Evolutionary conservation across 257 asterid genomes (phyloP), one percentile per base, ranked within the genome.

Genomic region (Solanum okadae): DNA sequence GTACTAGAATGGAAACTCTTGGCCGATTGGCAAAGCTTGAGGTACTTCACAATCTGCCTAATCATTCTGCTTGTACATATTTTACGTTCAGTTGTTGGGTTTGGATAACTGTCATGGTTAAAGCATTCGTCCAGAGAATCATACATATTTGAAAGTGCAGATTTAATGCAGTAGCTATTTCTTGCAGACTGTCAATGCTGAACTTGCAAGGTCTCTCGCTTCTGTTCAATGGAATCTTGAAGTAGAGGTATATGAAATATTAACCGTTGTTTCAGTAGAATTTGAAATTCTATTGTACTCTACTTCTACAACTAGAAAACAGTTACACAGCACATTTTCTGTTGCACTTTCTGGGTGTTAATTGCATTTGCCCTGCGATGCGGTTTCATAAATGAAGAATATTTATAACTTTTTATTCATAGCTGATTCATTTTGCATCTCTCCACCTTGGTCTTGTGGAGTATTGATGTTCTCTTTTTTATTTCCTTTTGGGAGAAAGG

Each of bases 1-100:
- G 91, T 91, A 97, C 99, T 79, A 95, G 99, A 86, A 97, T 96
- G 98, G 98, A 96, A 91, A 96, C 94, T 90, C 94, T 96, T 44
- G 83, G 95, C 34, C 95, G 94, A 83, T 89, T 97, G 88, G 93
- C 98, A 29, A 95, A 94, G 89, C 95, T 94, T 86, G 99, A 96
- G 98, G 99, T 96, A 76, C 27, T 88, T 85, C 34, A 35, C 52
- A 75, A 87, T 79, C 65, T 89, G 29, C 90, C 84, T 85, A 87
- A 68, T 23, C 33, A 72, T 76, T 86, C 61, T 40, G 71, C 83
- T 89, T 23, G n/a, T 38, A 31, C 59, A 37, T 65, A 67, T 63
- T 88, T 65, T 87, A 23, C 35, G 1, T 56, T 79, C 71, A 52
- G 11, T 85, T 40, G 13, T 29, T 37, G 35, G 88, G 65, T n/a